Base-by-base conservation (phyloP, 768 basidiomycete genomes). In the Rhodosporidiobolus sp. region DNA sequence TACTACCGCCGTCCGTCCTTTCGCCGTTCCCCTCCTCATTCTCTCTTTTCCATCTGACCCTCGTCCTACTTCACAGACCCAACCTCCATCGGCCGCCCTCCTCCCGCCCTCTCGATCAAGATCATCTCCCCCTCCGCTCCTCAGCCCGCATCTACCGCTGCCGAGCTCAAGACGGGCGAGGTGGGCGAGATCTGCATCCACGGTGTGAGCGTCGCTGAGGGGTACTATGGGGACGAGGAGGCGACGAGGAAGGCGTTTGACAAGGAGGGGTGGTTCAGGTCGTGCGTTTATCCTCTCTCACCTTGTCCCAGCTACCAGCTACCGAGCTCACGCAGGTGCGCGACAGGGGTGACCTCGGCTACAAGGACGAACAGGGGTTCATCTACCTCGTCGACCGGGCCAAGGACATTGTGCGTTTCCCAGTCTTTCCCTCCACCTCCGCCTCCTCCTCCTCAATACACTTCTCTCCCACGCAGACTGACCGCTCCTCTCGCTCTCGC, bases 51-150 rank as follows among this genome's bases (percentile, higher is more conserved):
- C 19, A 65, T 46, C 52, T 19, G 7, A 43, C 38, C 68, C 17
- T 17, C 48, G 38, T n/a, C n/a, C n/a, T n/a, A n/a, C 53, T 34
- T 43, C 20, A 8, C 67, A 70, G 70, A 60, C 26, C 77, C 78
- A 4, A 48, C 65, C 6, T 71, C 66, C 3, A 69, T 86, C 45
- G 88, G 88, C n/a, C 81, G 83, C 46, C 81, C 87, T 9, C 83
- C 84, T 54, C 86, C 86, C 43, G 85, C 86, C 50, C 86, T 86
- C 73, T 86, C 87, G 58, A 82, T 88, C 64, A 79, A 82, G 66
- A 86, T 88, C 61, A 82, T 88, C 12, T 60, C 72, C 46, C 58
- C 67, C 43, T 53, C 48, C 8, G 38, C 65, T 0, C 38, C 60
- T 9, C 63, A 54, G 45, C 30, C 56, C 43, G 65, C 61, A 34